A percentile compares a stretch with the other conserved stretches of the same genome.
These are phyloP conservation scores for Candida chauliodis DNA, from an alignment of 805 yeast genomes.

Conservation along the genomic window DNA sequence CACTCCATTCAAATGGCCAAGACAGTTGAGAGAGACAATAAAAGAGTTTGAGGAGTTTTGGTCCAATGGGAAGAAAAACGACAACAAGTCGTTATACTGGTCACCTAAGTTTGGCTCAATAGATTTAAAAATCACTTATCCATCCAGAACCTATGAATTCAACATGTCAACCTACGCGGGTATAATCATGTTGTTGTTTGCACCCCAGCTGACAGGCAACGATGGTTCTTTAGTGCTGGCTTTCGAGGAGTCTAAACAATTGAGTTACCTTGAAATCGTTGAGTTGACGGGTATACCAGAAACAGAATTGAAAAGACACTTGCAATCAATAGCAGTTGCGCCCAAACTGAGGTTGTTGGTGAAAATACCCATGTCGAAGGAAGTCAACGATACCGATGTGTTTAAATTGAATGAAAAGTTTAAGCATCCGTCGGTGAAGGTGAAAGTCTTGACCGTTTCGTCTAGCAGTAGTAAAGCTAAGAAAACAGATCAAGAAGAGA, in stretches of 20 bases:
- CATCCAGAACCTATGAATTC: constrained; percentile 68
- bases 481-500: constrained; percentile 47
- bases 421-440: constrained; percentile 61
- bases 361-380: constrained; percentile 74
- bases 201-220: constrained; percentile 30
- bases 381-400: constrained; percentile 57
- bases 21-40: constrained; percentile 33
- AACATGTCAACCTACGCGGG: constrained; percentile 80
- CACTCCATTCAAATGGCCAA: constrained; percentile 35
- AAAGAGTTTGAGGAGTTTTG: constrained; percentile 39
- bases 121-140: constrained; percentile 70
- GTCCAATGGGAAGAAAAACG: constrained; percentile 36
- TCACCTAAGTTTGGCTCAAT: constrained; percentile 79
- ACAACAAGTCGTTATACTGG: constrained; percentile 55
- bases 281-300: constrained; percentile 70
- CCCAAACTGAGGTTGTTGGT: constrained; percentile 72
- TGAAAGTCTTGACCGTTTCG: constrained; percentile 69
- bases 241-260: constrained; percentile 48
- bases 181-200: constrained; percentile 70
- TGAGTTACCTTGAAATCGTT: constrained; percentile 60
- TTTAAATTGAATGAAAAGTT: constrained; percentile 69
- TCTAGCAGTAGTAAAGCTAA: constrained; percentile 15
- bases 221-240: constrained; percentile 33
- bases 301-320: constrained; percentile 67
- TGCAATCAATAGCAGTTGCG: constrained; percentile 81